Base-by-base conservation (phyloP, 2,329 filamentous ascomycete species). In the Parastagonospora avenae region DNA sequence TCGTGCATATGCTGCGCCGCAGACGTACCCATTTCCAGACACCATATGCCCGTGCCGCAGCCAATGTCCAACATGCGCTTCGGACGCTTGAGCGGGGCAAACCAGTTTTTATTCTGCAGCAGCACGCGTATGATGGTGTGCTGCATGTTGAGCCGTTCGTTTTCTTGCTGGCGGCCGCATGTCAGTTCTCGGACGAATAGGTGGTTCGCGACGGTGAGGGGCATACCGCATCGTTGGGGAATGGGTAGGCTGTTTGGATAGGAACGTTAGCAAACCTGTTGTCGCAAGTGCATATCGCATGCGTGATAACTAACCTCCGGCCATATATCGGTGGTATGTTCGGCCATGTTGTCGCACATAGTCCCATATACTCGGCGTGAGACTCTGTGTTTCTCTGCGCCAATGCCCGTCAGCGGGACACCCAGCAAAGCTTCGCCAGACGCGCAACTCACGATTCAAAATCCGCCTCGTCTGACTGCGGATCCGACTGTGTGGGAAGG, bases 21-120 rank as follows among this genome's bases (percentile, higher is more conserved):
- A 24, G 32, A 63, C 71, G 6, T 63, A 76, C 74, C 75, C 64
- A 77, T 75, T 42, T 76, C 71, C 37, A 72, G 67, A 12, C 73
- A 73, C 75, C 75, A 77, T 49, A 66, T 70, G 4, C 75, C 75
- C 4, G 73, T 76, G 24, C 75, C 75, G 8, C 73, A 76, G 32
- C 75, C 75, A 50, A 77, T 74, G 54, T 77, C 75, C 16, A 77
- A 55, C 42, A 77, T 70, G 39, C 62, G 68, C 32, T 62, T 63
- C 4, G 75, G 74, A 29, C 51, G 48, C 16, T 62, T 60, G 47
- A 75, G 48, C 8, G 75, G 75, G 8, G 75, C 75, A 46, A 70
- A 75, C 53, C 64, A 71, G 32, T 71, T 70, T 14, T 62, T 62
- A 8, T 66, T 60, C 29, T 61, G 60, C 36, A 77, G 70, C 0